phyloP scores from a whole-genome alignment of 257 asterid species.

The Solanum chaucha region DNA sequence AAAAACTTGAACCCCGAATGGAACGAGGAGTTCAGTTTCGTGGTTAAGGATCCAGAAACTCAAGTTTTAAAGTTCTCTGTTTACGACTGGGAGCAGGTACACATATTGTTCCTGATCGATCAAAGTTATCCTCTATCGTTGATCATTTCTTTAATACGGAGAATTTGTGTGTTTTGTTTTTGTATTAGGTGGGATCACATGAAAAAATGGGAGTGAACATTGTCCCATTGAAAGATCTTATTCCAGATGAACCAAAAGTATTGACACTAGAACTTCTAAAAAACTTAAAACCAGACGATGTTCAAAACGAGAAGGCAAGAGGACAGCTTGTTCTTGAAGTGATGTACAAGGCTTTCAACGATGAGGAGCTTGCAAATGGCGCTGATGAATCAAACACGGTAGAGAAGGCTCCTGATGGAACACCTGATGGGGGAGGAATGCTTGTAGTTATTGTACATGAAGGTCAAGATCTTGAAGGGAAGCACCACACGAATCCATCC shows the following conservation, averaged over 20 bases:
- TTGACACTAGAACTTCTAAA: conserved; percentile 80
- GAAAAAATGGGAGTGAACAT: conserved; percentile 84
- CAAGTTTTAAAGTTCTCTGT: conserved; percentile 54
- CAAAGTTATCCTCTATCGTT: background rate
- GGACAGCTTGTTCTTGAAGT: conserved; percentile 75
- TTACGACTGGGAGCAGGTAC: conserved; percentile 93
- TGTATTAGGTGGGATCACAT: conserved; percentile 68
- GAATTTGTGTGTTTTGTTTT: background rate
- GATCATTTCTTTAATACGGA: background rate
- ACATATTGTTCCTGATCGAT: background rate
- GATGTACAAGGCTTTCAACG: conserved; percentile 67
- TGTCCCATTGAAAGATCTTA: conserved; percentile 44
- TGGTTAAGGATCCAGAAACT: conserved; percentile 72
- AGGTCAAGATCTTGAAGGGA: conserved; percentile 93
- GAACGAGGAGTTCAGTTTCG: conserved; percentile 79
- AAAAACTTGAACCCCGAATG: conserved; percentile 96
- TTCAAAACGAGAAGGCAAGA: conserved; percentile 68
- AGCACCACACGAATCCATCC: conserved; percentile 83
- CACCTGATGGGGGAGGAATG: conserved; percentile 87
- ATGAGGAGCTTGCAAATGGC: conserved; percentile 35
- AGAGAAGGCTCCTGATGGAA: conserved; percentile 92
- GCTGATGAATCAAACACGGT: conserved; percentile 41
- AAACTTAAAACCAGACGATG: conserved; percentile 60
- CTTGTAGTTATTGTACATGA: conserved; percentile 82
- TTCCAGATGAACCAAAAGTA: conserved; percentile 58